Base-by-base conservation (phyloP, 2,329 filamentous ascomycete species). In the Xylariaceae sp. region DNA sequence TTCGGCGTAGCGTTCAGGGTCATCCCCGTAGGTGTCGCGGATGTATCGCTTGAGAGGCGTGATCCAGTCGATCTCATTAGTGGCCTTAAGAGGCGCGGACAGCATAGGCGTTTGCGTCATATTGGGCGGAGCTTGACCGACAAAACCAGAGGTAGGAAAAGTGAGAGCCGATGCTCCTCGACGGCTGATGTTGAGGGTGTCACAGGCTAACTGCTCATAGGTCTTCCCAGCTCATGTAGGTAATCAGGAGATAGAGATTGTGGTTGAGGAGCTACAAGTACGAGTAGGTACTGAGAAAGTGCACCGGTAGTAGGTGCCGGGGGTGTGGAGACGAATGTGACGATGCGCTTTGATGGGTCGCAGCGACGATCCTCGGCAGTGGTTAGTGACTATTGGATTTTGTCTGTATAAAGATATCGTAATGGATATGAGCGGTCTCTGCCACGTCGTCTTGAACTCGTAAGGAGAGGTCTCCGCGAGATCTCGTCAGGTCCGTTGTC, bases 1-100 rank as follows among this genome's bases (percentile, higher is more conserved):
- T 75, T 97, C 92, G 56, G 87, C 85, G 79, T 99, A 99, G 68
- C 91, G 86, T 74, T 99, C 94, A 34, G 94, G 93, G 73, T 97
- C 93, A 76, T 99, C 94, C 73, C 92, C 92, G 74, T 99, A 97
- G 23, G 89, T 95, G 68, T 92, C 84, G 66, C 92, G 85, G 70
- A 99, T 99, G 79, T 97, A 97, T 65, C 82, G 80, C 79, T 97
- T 97, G 67, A 99, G 82, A 52, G 94, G 94, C 52, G 83, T 82
- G 65, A 97, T 83, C 94, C 94, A 99, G 82, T 99, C 94, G 73
- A 99, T 96, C 80, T 99, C 94, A 81, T 92, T 96, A 65, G 94
- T 99, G 56, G 84, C 84, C 85, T 89, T 97, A 71, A 97, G 83
- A 73, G 93, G 93, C 82, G 88, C 88, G 69, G 92, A 95, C 69